Conservation (phyloP, 129 eudicot species). For the Calendula officinalis region DNA sequence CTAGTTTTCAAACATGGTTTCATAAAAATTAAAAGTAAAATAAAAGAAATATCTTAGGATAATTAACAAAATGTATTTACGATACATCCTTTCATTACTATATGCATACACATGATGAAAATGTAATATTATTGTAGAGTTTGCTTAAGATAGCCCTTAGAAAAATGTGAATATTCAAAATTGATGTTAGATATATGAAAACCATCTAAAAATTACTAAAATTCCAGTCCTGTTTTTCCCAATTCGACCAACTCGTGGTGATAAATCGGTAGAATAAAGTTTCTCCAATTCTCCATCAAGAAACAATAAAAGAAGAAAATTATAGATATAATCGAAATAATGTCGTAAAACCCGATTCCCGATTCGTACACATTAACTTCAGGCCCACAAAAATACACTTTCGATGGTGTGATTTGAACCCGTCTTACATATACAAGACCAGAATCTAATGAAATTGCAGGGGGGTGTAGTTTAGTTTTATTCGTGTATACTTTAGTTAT, state of each 20-base stretch:
- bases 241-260: constrained; percentile 31
- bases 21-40: no score
- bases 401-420: constrained; percentile 65
- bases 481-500: constrained; percentile 37
- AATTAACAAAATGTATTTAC: no score
- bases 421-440: constrained; percentile 64
- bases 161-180: no score
- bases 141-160: constrained; percentile 25
- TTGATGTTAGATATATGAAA: no score
- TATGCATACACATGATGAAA: no score
- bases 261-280: constrained; percentile 51
- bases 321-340: constrained; percentile 37
- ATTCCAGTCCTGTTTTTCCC: constrained; percentile 39
- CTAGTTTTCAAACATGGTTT: no score
- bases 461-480: constrained; percentile 23
- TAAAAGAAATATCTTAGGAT: no score
- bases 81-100: no score
- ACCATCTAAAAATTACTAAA: constrained; percentile 44
- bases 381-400: constrained; percentile 62
- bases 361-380: constrained; percentile 63
- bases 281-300: constrained; percentile 63
- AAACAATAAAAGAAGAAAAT: constrained; percentile 64
- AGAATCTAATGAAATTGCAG: constrained; percentile 47
- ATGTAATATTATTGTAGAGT: no score
- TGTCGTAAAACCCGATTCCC: constrained; percentile 60